Base-by-base conservation (phyloP, 176 grass and related monocot species). In the Rhynchospora pubera region DNA sequence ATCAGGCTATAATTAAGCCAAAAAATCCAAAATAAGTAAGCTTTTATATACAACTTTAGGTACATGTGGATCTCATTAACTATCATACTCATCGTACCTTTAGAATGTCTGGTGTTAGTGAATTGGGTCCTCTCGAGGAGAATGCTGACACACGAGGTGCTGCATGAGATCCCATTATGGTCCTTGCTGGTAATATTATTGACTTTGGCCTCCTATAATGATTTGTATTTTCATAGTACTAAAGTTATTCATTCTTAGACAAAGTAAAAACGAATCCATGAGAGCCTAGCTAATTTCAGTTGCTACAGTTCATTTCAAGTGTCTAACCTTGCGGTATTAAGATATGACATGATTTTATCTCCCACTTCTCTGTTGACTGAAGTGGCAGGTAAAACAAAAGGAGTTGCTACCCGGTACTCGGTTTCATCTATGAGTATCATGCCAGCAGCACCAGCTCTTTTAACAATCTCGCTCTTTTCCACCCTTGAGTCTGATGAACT, bases 361-460 rank as follows among this genome's bases (percentile, higher is more conserved):
- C 88, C 93, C 11, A 48, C 80, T 86, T 52, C 23, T 90, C 83
- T 91, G 28, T 85, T 85, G 26, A 97, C 80, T 61, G 85, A 32
- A 44, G 83, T 77, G 58, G 85, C 93, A 56, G 93, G 90, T 50
- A 97, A 75, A 62, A 78, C 78, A 83, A 97, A 97, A 14, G 81
- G 90, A 86, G 81, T 79, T 52, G 88, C 90, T 51, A 97, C 86
- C 85, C 91, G 90, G 78, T 84, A 82, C 43, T 66, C 88, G 61
- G 67, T 79, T 91, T 97, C 93, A 75, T 97, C 90, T 42, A 97
- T 86, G 10, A 97, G 80, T 85, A 97, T 97, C 90, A 97, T 92
- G 32, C 93, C 93, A 19, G 77, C 32, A n/a, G 85, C 93, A 57
- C 93, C 93, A 24, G 90, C 88, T 84, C 85, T 77, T 80, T 97